Percentiles rank a stretch among this genome's conserved stretches.
phyloP scores from a whole-genome alignment of 805 yeast species.

The Teunomyces kruisii region DNA sequence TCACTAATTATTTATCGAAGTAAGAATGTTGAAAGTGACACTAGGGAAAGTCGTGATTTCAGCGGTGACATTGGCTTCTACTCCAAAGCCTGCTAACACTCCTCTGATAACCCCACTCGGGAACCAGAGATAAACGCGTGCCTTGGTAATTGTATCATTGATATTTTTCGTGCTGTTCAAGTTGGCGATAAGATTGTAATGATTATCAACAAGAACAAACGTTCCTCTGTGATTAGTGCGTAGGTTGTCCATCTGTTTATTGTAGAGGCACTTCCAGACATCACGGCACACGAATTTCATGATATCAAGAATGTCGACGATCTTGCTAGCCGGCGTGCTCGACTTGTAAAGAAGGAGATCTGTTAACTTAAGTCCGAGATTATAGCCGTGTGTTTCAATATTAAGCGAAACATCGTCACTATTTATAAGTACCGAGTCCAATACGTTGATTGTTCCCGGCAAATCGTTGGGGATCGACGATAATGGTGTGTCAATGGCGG shows the following conservation, averaged over 20 bases:
- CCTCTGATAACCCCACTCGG: constrained; percentile 80
- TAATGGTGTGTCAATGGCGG: constrained; percentile 26
- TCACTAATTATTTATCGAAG: constrained; percentile 39
- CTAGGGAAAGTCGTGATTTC: constrained; percentile 62
- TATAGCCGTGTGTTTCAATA: constrained; percentile 69
- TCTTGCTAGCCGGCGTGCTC: constrained; percentile 39
- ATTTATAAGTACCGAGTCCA: constrained; percentile 32
- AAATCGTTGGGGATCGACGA: constrained; percentile 30
- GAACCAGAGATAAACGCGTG: constrained; percentile 58
- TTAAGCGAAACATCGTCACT: constrained; percentile 56
- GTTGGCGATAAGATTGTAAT: constrained; percentile 52
- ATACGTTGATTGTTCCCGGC: constrained; percentile 45
- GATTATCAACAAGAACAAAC: constrained; percentile 72
- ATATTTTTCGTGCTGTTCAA: constrained; percentile 48
- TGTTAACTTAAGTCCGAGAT: constrained; percentile 59
- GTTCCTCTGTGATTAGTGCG: constrained; percentile 91
- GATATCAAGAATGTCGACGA: constrained; percentile 69
- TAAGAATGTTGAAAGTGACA: constrained; percentile 73
- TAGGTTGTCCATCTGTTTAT: constrained; percentile 87
- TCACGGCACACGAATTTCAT: constrained; percentile 93
- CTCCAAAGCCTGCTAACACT: constrained; percentile 64
- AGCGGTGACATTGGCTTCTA: constrained; percentile 63
- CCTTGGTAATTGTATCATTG: constrained; percentile 44
- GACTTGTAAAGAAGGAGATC: constrained; percentile 46
- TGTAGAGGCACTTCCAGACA: constrained; percentile 78